Evolutionary conservation across 1,284 basidiomycete species (phyloP).

Genomic region (Ceraceosorus guamensis): DNA sequence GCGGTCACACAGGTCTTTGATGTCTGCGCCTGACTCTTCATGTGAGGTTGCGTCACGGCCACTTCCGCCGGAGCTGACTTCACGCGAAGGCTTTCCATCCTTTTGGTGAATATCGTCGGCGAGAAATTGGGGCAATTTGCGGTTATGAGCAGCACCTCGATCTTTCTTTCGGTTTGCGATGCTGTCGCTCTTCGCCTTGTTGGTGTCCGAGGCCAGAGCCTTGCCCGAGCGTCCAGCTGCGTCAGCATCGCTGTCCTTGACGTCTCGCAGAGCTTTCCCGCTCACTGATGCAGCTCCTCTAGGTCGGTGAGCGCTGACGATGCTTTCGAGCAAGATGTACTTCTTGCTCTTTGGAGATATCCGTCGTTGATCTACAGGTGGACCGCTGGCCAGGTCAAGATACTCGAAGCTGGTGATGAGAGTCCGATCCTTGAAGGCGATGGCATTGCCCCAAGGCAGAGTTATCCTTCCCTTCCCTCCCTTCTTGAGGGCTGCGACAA

Average conservation of each 20-base stretch:
- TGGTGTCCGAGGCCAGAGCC: background rate
- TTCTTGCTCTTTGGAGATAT: conserved; percentile 49
- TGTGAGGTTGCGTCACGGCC: background rate
- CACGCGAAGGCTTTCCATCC: background rate
- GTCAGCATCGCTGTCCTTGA: background rate
- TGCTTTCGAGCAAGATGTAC: conserved; percentile 48
- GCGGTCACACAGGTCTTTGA: too few relatives aligned
- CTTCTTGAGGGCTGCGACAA: conserved; percentile 51
- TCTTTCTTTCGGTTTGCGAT: too few relatives aligned
- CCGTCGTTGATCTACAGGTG: conserved; percentile 49
- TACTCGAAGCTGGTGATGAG: conserved; percentile 51
- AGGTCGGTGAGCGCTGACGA: conserved; percentile 40
- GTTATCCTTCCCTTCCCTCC: conserved; percentile 52
- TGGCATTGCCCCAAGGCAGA: conserved; percentile 50
- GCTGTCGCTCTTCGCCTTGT: background rate
- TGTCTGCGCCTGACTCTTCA: background rate
- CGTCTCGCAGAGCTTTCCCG: background rate
- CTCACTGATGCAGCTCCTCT: background rate
- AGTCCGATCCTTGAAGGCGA: conserved; percentile 52
- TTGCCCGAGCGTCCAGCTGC: background rate
- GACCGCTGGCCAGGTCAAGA: conserved; percentile 52
- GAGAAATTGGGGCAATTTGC: conserved; percentile 17
- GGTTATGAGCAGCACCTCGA: too few relatives aligned
- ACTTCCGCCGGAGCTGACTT: background rate
- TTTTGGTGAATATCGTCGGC: conserved; percentile 15